phyloP scores from a whole-genome alignment of 805 yeast genomes.

The Yamadazyma phyllophila region DNA sequence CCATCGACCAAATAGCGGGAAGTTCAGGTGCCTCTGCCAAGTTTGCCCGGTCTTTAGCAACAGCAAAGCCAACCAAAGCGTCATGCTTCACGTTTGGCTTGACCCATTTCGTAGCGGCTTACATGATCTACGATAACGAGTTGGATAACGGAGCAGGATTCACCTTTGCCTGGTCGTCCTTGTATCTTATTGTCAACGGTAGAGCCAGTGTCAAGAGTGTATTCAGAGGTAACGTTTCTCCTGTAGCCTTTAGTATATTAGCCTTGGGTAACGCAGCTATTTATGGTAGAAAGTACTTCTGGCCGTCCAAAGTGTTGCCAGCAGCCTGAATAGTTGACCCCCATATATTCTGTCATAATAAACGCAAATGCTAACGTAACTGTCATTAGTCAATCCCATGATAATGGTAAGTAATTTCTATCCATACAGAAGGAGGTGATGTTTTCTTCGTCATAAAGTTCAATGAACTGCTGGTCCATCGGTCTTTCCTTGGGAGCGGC shows the following conservation, averaged over 20 bases:
- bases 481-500: constrained; percentile 96
- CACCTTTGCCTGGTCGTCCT: constrained; percentile 73
- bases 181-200: constrained; percentile 73
- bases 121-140: constrained; percentile 76
- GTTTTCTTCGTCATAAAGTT: constrained; percentile 71
- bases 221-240: constrained; percentile 59
- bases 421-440: constrained; percentile 54
- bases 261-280: constrained; percentile 62
- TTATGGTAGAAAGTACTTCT: constrained; percentile 71
- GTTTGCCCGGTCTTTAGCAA: constrained; percentile 18
- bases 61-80: constrained; percentile 33
- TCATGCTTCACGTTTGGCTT: constrained; percentile 58
- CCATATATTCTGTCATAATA: background rate
- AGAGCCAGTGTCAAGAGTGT: constrained; percentile 51
- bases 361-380: constrained; percentile 12
- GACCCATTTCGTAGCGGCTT: constrained; percentile 64
- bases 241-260: constrained; percentile 54
- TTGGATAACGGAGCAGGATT: constrained; percentile 78
- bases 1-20: constrained; percentile 16
- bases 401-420: constrained; percentile 62
- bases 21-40: constrained; percentile 20
- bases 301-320: constrained; percentile 22
- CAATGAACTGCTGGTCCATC: constrained; percentile 93
- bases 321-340: too few relatives aligned
- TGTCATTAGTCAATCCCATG: constrained; percentile 48